Evolutionary conservation across 805 yeast genomes (phyloP), one percentile per base, ranked within the genome.

Genomic region (Starmerella bacillaris): DNA sequence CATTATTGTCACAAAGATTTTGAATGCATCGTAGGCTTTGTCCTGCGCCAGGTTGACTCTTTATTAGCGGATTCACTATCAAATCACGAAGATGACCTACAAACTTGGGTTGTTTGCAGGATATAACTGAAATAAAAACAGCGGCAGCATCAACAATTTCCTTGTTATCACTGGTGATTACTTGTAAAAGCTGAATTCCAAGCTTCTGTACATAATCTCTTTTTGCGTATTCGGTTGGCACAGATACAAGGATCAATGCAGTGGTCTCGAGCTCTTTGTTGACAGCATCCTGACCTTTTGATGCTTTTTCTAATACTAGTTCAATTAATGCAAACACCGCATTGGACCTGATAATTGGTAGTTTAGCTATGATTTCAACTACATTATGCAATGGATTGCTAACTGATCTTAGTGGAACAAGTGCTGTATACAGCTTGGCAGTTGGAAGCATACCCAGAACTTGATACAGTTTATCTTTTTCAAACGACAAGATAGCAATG

Each of bases 251-350:
- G 2, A 80, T 63, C 28, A 64, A 66, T n/a, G 78, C 69, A 1
- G 79, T 77, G 38, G 73, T 68, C 19, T 70, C 71, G 32, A 79
- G 61, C 43, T 72, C 76, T 71, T n/a, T 72, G 54, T 42, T 72
- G 73, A 11, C 82, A 11, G 7, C 33, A 28, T 80, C 92, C n/a
- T n/a, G n/a, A n/a, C n/a, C n/a, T 37, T 94, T 60, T 18, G 78
- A 59, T 0, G 93, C 93, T 11, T 78, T 59, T 29, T 29, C 32
- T 17, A 19, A 29, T 18, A 16, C 19, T 17, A 78, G 71, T 53
- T 86, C 95, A 20, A 83, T 63, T 33, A 86, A 55, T 2, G 83
- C 64, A 20, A 68, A 55, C 2, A 89, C 70, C 0, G 96, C 95
- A 47, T 76, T 74, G 1, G 55, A 52, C 18, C 92, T 64, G 29